Evolutionary conservation across 148 eudicot genomes (phyloP), one percentile per base, ranked within the genome.

Genomic region (Chenopodium formosanum): DNA sequence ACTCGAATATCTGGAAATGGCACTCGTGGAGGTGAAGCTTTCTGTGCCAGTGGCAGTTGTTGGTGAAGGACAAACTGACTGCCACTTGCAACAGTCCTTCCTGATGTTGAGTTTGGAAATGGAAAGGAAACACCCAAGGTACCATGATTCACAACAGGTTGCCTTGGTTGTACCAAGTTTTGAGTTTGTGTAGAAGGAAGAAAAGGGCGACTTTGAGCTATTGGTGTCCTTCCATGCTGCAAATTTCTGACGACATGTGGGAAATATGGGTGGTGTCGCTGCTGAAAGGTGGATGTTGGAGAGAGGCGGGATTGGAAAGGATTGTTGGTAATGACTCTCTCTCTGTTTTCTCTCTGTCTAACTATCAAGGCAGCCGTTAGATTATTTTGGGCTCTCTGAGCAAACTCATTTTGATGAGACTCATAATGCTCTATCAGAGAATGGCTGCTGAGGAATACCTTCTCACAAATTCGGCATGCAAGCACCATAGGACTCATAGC

Each of bases 381-480:
- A 66, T 76, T 70, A 75, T 40, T 75, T 52, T 68, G 71, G 60
- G 31, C 40, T 53, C 27, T 63, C 2, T 27, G 22, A 7, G 46
- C n/a, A 37, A 62, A 29, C 44, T 76, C 82, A 40, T 52, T 0
- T 13, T 71, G 74, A 80, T 84, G 83, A 20, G 82, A 73, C 63
- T 82, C 77, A 58, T 79, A 85, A 74, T 87, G 89, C 63, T 75
- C 62, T 63, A 87, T 23, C 16, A 87, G 81, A 70, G 82, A 32
- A n/a, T 19, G 82, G 46, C 47, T 4, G 47, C 20, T 78, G 7
- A 44, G 9, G 31, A 60, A 84, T 25, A 82, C 67, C 47, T 77
- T 53, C 52, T 85, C 77, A 34, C 89, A 87, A 47, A 58, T n/a
- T 50, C 84, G 80, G 68, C 89, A 87, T 6, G 87, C 82, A 1